Conservation (phyloP, 1,284 basidiomycete species). For the Pascua guehoae region DNA sequence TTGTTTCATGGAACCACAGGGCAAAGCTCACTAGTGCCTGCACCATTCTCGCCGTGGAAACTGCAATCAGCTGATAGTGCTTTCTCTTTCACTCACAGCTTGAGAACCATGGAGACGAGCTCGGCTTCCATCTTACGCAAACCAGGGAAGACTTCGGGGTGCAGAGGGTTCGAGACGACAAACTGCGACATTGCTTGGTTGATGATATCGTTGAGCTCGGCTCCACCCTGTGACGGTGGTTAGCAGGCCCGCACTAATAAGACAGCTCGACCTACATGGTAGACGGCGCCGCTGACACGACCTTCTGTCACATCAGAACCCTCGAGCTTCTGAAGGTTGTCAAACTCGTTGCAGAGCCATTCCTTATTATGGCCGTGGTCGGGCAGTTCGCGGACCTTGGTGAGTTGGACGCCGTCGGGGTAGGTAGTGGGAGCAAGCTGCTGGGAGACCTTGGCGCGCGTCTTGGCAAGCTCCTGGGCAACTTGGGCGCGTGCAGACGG, state of each 20-base stretch:
- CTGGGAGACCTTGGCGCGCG: conserved; percentile 62
- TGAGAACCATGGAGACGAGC: conserved; percentile 88
- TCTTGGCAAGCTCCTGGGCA: conserved; percentile 64
- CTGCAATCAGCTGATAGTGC: conserved; percentile 30
- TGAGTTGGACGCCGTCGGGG: conserved; percentile 58
- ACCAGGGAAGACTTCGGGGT: conserved; percentile 89
- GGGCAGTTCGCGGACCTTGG: conserved; percentile 60
- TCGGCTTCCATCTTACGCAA: conserved; percentile 97
- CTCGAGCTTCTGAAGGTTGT: conserved; percentile 73
- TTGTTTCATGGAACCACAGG: not conserved
- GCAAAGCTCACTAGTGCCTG: conserved; percentile 62
- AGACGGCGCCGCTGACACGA: conserved; percentile 80
- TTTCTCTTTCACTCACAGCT: conserved; percentile 52
- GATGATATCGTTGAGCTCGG: conserved; percentile 62
- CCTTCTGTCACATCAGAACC: conserved; percentile 55
- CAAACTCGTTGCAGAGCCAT: conserved; percentile 76
- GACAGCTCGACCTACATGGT: conserved; percentile 56
- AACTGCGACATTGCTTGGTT: conserved; percentile 49
- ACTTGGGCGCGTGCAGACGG: conserved; percentile 68
- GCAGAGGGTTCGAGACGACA: conserved; percentile 71
- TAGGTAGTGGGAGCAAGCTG: conserved; percentile 55
- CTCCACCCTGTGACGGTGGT: conserved; percentile 62
- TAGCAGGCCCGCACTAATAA: conserved; percentile 28
- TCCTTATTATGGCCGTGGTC: conserved; percentile 63
- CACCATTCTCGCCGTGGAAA: conserved; percentile 78